These are phyloP conservation scores for Umbellularia californica DNA, from an alignment of 164 flowering plant species.

Conservation along the genomic window DNA sequence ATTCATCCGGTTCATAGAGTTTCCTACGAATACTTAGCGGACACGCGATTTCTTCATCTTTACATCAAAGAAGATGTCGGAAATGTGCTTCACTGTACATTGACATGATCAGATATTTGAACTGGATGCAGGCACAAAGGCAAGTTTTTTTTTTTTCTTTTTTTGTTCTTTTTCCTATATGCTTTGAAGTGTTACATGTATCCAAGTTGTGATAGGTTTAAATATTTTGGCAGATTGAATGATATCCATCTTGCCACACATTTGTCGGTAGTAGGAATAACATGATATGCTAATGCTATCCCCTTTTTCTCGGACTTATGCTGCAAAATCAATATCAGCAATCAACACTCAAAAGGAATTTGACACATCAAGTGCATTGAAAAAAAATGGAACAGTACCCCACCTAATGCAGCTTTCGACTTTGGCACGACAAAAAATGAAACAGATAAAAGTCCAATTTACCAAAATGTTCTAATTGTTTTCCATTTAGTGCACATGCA, in stretches of 20 bases:
- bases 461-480: background rate
- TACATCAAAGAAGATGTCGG: background rate
- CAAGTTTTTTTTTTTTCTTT: background rate
- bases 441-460: background rate
- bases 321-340: background rate
- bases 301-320: background rate
- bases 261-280: background rate
- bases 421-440: background rate
- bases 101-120: background rate
- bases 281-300: background rate
- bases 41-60: constrained; percentile 1
- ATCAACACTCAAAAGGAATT: background rate
- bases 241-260: background rate
- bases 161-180: too few relatives aligned
- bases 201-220: background rate
- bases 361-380: background rate
- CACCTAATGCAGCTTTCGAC: background rate
- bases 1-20: constrained; percentile 9
- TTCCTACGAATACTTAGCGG: constrained; percentile 14
- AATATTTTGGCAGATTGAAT: background rate
- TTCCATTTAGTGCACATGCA: background rate
- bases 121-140: background rate
- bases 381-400: background rate
- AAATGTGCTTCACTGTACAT: background rate
- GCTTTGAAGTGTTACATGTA: background rate